Base-by-base conservation (phyloP, 2,329 filamentous ascomycete species). In the Dryadomyces quercus-mongolicae region DNA sequence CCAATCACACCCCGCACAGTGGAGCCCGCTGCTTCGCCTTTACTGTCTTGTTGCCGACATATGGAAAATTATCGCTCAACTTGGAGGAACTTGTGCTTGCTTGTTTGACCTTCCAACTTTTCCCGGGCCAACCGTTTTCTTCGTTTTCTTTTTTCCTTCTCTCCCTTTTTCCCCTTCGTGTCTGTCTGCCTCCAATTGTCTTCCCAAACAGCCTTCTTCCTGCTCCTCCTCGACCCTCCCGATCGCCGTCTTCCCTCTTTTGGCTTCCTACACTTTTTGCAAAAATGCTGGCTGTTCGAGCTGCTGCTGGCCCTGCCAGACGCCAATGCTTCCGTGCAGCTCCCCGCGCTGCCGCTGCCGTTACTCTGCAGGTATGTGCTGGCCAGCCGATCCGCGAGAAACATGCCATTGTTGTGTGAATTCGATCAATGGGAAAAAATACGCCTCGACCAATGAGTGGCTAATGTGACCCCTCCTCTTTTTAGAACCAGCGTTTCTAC, bases 281-380 rank as follows among this genome's bases (percentile, higher is more conserved):
- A 25, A 86, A 69, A 67, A 95, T 95, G 90, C 77, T 95, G 73
- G 84, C 86, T 73, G 76, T 86, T 70, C 85, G 89, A 74, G 82
- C 84, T 65, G 81, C 91, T 71, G 82, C 84, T 71, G 80, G 80
- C 66, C 85, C 88, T 67, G 80, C 82, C 71, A 81, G 87, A 71
- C 74, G 80, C 72, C 88, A 94, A 76, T 88, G 82, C 78, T 74
- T 91, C 71, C 84, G 85, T 70, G 78, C 81, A 66, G 78, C 81
- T 66, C 75, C 78, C 65, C 78, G 79, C 69, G 76, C 74, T 56
- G 72, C 72, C 61, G 70, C 69, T 60, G 67, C 72, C 58, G 62
- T 73, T 54, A 69, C 72, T 55, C 63, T 77, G 63, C 81, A 84
- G 75, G 84, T 87, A 71, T 68, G 75, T 58, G 5, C n/a, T 20